phyloP scores from a whole-genome alignment of 805 yeast genomes.

The Yamadazyma takamatsuzukensis region DNA sequence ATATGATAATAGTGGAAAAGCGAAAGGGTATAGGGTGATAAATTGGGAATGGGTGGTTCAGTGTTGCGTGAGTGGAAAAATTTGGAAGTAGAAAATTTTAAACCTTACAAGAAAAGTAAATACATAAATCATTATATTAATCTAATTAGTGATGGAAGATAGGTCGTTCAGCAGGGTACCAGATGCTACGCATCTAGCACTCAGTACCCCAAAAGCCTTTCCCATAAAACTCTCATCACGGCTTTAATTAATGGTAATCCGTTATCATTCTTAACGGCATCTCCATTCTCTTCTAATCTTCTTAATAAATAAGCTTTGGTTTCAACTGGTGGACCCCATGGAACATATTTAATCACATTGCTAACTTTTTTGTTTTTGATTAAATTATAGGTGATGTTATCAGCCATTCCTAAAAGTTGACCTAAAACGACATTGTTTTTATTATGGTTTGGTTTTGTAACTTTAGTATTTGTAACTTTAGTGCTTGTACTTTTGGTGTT shows the following conservation, averaged over 20 bases:
- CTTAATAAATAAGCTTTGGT: slow-evolving; percentile 86
- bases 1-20: slow-evolving; percentile 33
- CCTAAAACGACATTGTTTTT: slow-evolving; percentile 74
- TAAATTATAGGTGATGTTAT: slow-evolving; percentile 75
- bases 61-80: slow-evolving; percentile 44
- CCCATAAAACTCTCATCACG: slow-evolving; percentile 28
- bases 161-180: no score
- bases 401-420: slow-evolving; percentile 95
- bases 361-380: slow-evolving; percentile 59
- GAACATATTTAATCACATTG: slow-evolving; percentile 88
- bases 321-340: slow-evolving; percentile 96
- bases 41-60: slow-evolving; percentile 71
- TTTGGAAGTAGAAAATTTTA: slow-evolving; percentile 21
- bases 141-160: no score
- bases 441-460: slow-evolving; percentile 14
- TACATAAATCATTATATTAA: slow-evolving; percentile 6
- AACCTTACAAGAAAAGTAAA: slow-evolving; percentile 4
- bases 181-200: not conserved
- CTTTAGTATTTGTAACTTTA: not conserved
- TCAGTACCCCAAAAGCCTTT: slow-evolving; percentile 22
- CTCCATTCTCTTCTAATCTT: slow-evolving; percentile 94
- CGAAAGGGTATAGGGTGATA: no score
- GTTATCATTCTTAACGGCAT: slow-evolving; percentile 81
- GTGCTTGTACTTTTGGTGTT: no score
- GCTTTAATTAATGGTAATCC: slow-evolving; percentile 72